Conservation (phyloP, 148 eudicot genomes). For the Salicornia ramosissima region DNA sequence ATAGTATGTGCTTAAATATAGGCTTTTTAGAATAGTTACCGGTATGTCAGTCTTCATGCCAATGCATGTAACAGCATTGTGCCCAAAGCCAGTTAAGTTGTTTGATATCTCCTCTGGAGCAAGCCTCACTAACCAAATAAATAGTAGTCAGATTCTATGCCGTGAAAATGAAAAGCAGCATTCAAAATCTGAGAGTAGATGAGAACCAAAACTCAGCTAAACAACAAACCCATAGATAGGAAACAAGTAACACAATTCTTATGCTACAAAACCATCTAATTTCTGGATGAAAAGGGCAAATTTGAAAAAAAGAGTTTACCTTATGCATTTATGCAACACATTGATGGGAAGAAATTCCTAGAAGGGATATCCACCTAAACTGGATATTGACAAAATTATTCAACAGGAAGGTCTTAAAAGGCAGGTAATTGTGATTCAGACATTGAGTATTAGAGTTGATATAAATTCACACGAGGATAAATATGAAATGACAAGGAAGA, state of each 20-base stretch:
- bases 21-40: slow-evolving; percentile 38
- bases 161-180: slow-evolving; percentile 4
- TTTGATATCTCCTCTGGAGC: slow-evolving; percentile 88
- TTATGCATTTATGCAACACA: no score
- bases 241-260: neutral
- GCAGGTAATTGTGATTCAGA: neutral
- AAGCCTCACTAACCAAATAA: slow-evolving; percentile 76
- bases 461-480: neutral
- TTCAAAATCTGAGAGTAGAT: neutral
- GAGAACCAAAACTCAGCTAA: neutral
- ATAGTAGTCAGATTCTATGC: no score
- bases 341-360: no score
- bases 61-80: slow-evolving; percentile 91
- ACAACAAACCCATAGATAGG: neutral
- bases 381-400: neutral
- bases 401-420: neutral
- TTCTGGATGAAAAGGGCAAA: neutral
- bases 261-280: neutral
- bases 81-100: slow-evolving; percentile 77
- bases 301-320: neutral
- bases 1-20: neutral
- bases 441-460: neutral
- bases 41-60: slow-evolving; percentile 99
- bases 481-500: no score
- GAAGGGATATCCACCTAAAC: neutral